Percentiles rank a stretch among this genome's conserved stretches.
Conservation (phyloP, 176 grass and related monocot species). For the Ananas comosus region DNA sequence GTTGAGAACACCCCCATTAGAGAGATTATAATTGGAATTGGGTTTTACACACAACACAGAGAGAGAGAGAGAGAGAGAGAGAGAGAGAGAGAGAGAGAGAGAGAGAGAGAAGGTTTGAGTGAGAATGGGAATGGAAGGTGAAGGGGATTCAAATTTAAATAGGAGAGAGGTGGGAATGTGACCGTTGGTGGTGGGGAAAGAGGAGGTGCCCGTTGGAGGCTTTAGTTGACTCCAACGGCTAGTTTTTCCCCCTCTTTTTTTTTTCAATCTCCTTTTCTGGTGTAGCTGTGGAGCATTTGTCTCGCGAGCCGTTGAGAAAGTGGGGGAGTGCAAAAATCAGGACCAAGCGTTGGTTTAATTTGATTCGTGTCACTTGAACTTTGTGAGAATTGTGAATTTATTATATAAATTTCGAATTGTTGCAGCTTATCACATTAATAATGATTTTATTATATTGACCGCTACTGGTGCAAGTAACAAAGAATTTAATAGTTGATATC, state of each 20-base stretch:
- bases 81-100: background rate
- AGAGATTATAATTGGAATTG: background rate
- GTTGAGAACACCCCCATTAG: background rate
- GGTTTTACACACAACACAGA: background rate
- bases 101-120: background rate
- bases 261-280: background rate
- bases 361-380: too few species aligned
- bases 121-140: background rate
- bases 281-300: too few species aligned
- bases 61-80: background rate
- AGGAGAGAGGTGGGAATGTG: background rate
- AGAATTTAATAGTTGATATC: too few species aligned
- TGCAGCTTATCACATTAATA: too few species aligned
- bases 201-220: background rate
- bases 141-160: background rate
- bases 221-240: background rate
- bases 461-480: too few species aligned
- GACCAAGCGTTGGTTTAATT: too few species aligned
- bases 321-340: too few species aligned
- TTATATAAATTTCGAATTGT: too few species aligned
- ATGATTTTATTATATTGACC: too few species aligned
- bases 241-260: background rate
- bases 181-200: background rate
- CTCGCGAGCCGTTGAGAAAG: background rate
- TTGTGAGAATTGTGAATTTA: too few species aligned